A percentile compares a stretch with the other conserved stretches of the same genome.
Evolutionary conservation across 2,329 filamentous ascomycete genomes (phyloP).

Genomic region (Penicillium sp.): DNA sequence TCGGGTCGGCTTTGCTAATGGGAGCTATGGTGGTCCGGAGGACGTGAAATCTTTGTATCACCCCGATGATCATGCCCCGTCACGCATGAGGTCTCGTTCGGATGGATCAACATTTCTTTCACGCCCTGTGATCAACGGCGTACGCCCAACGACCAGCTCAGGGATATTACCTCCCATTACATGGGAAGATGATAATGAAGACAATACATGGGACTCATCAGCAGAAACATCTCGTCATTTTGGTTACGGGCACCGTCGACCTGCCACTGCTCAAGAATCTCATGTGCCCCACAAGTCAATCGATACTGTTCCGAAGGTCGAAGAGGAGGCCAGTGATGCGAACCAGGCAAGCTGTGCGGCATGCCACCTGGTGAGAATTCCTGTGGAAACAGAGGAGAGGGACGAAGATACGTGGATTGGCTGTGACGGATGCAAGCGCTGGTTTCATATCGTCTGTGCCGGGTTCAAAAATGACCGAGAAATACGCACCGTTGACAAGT

Average conservation of each 20-base stretch:
- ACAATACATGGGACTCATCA: constrained; percentile 9
- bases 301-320: constrained; percentile 22
- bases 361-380: constrained; percentile 53
- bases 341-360: constrained; percentile 51
- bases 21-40: constrained; percentile 12
- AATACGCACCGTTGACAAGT: constrained; percentile 63
- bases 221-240: constrained; percentile 9
- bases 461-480: constrained; percentile 61
- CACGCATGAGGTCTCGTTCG: constrained; percentile 40
- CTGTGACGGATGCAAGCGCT: constrained; percentile 63
- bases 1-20: constrained; percentile 19
- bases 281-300: constrained; percentile 11
- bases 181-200: constrained; percentile 31
- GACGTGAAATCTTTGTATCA: constrained; percentile 16
- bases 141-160: constrained; percentile 38
- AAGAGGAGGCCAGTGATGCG: constrained; percentile 28
- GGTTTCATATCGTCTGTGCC: constrained; percentile 64
- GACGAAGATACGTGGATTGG: constrained; percentile 58
- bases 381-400: constrained; percentile 49
- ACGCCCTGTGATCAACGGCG: constrained; percentile 33
- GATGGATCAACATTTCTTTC: constrained; percentile 40
- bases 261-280: constrained; percentile 5
- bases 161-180: constrained; percentile 31
- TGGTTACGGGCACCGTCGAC: constrained; percentile 10
- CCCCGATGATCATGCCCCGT: constrained; percentile 21